A percentile compares a stretch with the other conserved stretches of the same genome.
These are phyloP conservation scores for Aspergillus sclerotioniger DNA, from an alignment of 495 filamentous ascomycete genomes.

Conservation along the genomic window DNA sequence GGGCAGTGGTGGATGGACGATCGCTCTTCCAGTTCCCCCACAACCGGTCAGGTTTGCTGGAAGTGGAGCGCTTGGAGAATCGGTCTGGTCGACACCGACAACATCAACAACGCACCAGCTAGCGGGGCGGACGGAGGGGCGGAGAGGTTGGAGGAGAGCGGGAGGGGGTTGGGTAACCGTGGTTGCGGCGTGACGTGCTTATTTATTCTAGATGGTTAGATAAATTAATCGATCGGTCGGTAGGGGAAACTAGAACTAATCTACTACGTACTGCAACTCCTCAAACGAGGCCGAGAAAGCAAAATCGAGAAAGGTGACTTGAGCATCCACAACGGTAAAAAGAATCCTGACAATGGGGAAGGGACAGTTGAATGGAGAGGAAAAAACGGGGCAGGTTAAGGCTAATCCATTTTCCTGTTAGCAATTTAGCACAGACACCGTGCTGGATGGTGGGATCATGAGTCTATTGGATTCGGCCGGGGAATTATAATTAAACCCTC, in stretches of 20 bases:
- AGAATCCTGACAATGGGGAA: background rate
- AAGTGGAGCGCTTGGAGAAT: slow-evolving; percentile 9
- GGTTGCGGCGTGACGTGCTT: background rate
- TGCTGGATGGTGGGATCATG: too few relatives aligned
- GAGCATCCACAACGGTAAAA: background rate
- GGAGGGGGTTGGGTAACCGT: background rate
- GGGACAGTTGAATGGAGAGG: background rate
- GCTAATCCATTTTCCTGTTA: background rate
- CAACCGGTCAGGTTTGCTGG: slow-evolving; percentile 3
- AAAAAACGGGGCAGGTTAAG: background rate
- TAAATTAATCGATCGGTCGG: too few relatives aligned
- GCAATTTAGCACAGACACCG: background rate
- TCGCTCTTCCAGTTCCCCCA: slow-evolving; percentile 3
- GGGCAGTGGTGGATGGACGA: background rate
- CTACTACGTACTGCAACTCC: too few relatives aligned
- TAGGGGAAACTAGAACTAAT: too few relatives aligned
- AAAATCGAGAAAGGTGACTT: background rate
- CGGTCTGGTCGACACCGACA: background rate
- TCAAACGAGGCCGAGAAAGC: background rate
- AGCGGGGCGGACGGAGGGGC: slow-evolving; percentile 10
- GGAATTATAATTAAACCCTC: background rate
- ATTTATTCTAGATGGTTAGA: too few relatives aligned
- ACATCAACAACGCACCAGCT: background rate
- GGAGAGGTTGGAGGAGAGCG: slow-evolving; percentile 7
- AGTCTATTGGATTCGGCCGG: background rate